Conservation (phyloP, 2,329 filamentous ascomycete species). For the Huntiella abstrusa region DNA sequence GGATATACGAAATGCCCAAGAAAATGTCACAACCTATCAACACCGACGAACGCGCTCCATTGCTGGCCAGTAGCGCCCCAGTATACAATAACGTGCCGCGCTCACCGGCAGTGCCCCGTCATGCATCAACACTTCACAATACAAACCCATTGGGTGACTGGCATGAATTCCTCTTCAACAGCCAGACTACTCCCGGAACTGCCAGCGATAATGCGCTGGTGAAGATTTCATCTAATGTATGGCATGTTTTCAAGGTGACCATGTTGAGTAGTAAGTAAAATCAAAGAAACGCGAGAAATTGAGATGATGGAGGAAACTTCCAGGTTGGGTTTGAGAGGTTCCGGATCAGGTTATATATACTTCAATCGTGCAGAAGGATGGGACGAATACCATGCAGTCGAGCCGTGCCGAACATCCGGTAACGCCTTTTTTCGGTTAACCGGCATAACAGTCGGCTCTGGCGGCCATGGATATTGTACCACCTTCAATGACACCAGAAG, state of each 20-base stretch:
- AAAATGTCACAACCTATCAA: conserved; percentile 12
- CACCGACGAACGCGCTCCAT: conserved; percentile 23
- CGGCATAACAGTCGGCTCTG: not conserved
- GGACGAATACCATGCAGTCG: too few species aligned
- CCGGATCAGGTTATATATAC: too few species aligned
- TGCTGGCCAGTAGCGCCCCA: conserved; percentile 20
- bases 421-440: not conserved
- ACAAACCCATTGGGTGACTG: conserved; percentile 4
- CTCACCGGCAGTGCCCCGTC: not conserved
- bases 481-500: not conserved
- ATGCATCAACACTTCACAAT: not conserved
- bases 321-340: too few species aligned
- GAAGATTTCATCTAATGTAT: conserved; percentile 16
- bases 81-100: not conserved
- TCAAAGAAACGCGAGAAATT: not conserved
- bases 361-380: too few species aligned
- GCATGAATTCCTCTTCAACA: conserved; percentile 24
- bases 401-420: conserved; percentile 2
- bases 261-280: conserved; percentile 36
- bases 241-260: conserved; percentile 38
- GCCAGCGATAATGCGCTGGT: conserved; percentile 22
- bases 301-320: too few species aligned
- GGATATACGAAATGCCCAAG: conserved; percentile 10
- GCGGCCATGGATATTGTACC: not conserved
- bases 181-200: conserved; percentile 30